Evolutionary conservation across 2,329 filamentous ascomycete species (phyloP), one percentile per base, ranked within the genome.

Genomic region (Cercospora zeina): DNA sequence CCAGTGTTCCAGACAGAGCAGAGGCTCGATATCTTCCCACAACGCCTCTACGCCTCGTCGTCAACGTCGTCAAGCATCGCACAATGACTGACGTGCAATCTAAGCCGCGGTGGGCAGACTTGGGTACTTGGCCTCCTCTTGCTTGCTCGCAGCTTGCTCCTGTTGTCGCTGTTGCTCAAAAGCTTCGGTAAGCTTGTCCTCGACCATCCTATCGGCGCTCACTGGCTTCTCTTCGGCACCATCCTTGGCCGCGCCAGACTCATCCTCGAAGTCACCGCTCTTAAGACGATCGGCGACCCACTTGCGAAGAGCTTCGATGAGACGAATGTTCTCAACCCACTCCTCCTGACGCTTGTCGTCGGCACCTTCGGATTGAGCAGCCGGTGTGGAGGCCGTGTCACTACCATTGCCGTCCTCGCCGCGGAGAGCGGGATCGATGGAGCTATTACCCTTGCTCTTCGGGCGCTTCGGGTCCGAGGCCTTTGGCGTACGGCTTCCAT

Each of bases 321-420:
- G 79, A n/a, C 85, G 83, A 59, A 86, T 84, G 74, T 87, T 86
- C 72, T 86, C 83, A 9, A 87, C 82, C 85, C 85, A 88, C 4
- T 75, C 75, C 66, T 83, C 80, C 64, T 84, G 82, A 24, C 71
- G 72, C 68, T 76, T 75, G 64, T 82, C 80, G 39, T 81, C 79
- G 50, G 69, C 63, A 50, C 62, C 68, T 60, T 73, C 69, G 14
- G 71, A 72, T 16, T 66, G 59, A 33, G 70, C 67, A 37, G 68
- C 68, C 11, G 71, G 70, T 4, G 71, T 71, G 8, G 69, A 70
- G 7, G 68, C 64, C 47, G 63, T 67, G 16, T 71, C 69, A 4
- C 68, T 69, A n/a, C 69, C 68, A 51, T 45, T 33, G 50, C 69
- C 66, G 10, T 72, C 69, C 55, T 73, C 72, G 42, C 66, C 70